Percentiles rank a stretch among this genome's conserved stretches.
phyloP scores from a whole-genome alignment of 805 yeast species.

The Phaffomyces opuntiae region DNA sequence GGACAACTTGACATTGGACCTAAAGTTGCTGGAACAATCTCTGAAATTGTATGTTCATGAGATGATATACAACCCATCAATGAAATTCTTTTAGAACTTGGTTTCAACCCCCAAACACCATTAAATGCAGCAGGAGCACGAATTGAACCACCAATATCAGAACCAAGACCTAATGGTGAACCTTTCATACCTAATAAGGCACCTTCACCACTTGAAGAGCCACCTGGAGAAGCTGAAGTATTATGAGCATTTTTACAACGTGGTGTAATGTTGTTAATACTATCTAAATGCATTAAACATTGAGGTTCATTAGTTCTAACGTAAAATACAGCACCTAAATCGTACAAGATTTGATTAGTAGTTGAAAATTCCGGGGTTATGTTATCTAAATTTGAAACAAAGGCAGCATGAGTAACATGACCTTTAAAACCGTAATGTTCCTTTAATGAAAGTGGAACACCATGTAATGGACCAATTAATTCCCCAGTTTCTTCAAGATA shows the following conservation, averaged over 20 bases:
- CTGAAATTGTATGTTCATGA: slow-evolving; percentile 26
- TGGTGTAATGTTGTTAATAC: slow-evolving; percentile 54
- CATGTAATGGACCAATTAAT: slow-evolving; percentile 61
- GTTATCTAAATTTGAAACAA: slow-evolving; percentile 44
- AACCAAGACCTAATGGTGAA: slow-evolving; percentile 57
- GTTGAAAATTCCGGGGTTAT: slow-evolving; percentile 40
- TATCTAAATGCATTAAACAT: slow-evolving; percentile 61
- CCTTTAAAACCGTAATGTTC: slow-evolving; percentile 55
- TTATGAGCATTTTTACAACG: slow-evolving; percentile 54
- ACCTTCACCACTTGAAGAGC: slow-evolving; percentile 73
- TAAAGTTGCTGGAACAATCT: slow-evolving; percentile 54
- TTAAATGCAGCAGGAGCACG: slow-evolving; percentile 62
- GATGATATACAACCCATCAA: slow-evolving; percentile 15
- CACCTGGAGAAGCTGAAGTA: slow-evolving; percentile 54
- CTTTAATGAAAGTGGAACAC: slow-evolving; percentile 60
- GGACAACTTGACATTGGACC: slow-evolving; percentile 64
- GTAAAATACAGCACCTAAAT: slow-evolving; percentile 44
- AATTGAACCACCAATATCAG: slow-evolving; percentile 69
- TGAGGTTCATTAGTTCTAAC: slow-evolving; percentile 67
- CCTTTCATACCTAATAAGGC: slow-evolving; percentile 53
- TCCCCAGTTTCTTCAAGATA: slow-evolving; percentile 40
- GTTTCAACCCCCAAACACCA: slow-evolving; percentile 58
- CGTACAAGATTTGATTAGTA: slow-evolving; percentile 34
- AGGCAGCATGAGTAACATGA: slow-evolving; percentile 52
- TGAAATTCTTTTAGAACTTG: slow-evolving; percentile 49